A percentile compares a stretch with the other conserved stretches of the same genome.
These are phyloP conservation scores for Stenocarpella maydis DNA, from an alignment of 2,329 filamentous ascomycete genomes.

Conservation along the genomic window DNA sequence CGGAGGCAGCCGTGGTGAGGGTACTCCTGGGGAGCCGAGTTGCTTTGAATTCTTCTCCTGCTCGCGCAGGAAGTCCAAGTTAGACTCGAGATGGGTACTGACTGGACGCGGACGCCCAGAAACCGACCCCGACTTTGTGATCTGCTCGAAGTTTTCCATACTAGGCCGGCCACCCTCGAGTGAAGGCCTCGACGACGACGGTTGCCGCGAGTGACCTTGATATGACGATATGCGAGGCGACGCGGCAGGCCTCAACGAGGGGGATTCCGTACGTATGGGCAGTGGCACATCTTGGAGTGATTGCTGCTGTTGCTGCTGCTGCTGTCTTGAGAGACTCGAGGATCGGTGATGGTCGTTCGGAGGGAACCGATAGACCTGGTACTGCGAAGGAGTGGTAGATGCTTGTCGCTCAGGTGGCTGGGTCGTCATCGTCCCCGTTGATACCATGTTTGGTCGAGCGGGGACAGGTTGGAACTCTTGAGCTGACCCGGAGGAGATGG, in stretches of 20 bases:
- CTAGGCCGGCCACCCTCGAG: constrained; percentile 75
- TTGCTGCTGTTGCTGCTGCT: constrained; percentile 40
- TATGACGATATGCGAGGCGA: constrained; percentile 45
- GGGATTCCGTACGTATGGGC: constrained; percentile 32
- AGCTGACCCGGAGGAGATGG: constrained; percentile 58
- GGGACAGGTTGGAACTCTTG: constrained; percentile 44
- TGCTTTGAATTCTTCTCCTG: constrained; percentile 66
- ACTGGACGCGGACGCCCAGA: constrained; percentile 70
- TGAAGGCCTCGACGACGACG: constrained; percentile 69
- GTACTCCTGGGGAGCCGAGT: constrained; percentile 46
- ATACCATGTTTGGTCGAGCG: constrained; percentile 54
- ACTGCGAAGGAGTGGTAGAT: constrained; percentile 51
- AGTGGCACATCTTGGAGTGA: constrained; percentile 34
- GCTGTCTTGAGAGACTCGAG: constrained; percentile 50
- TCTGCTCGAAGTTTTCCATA: constrained; percentile 65
- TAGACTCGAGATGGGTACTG: constrained; percentile 85
- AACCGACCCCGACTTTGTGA: constrained; percentile 59
- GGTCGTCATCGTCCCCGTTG: constrained; percentile 81
- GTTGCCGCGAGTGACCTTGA: constrained; percentile 50
- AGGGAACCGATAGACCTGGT: constrained; percentile 53
- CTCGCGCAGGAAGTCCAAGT: constrained; percentile 83
- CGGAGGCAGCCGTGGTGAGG: constrained; percentile 44
- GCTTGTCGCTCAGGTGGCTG: constrained; percentile 56
- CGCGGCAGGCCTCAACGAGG: constrained; percentile 39
- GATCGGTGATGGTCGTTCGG: constrained; percentile 49